A percentile compares a stretch with the other conserved stretches of the same genome.
Evolutionary conservation across 306 rosid species (phyloP).

Genomic region (Quercus suber): DNA sequence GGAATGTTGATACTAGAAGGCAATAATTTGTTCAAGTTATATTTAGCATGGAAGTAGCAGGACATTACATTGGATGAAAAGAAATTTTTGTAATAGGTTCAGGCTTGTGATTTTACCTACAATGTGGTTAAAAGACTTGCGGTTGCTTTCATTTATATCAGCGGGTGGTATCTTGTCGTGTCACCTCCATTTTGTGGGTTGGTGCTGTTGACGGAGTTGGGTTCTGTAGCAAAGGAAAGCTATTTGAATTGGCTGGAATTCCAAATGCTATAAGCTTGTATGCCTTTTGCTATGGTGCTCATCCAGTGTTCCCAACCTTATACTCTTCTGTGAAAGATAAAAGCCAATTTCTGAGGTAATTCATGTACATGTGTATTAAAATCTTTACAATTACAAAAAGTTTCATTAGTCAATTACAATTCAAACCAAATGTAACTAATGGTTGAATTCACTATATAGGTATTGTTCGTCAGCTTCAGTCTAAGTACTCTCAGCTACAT

Average conservation of each 20-base stretch:
- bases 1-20: conserved; percentile 10
- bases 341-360: conserved; percentile 3
- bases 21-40: conserved; percentile 6
- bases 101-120: conserved; percentile 7
- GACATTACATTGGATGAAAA: not conserved
- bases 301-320: not conserved
- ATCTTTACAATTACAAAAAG: no score
- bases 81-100: not conserved
- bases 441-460: not conserved
- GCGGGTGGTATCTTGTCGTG: not conserved
- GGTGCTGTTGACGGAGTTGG: conserved; percentile 12
- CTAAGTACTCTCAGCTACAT: conserved; percentile 3
- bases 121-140: conserved; percentile 11
- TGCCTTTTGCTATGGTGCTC: conserved; percentile 19
- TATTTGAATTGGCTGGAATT: conserved; percentile 1
- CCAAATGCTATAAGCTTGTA: conserved; percentile 7
- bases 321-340: conserved; percentile 11
- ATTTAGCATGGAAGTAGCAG: not conserved
- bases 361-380: not conserved
- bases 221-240: not conserved
- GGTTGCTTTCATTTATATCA: conserved; percentile 10
- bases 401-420: no score
- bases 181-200: conserved; percentile 1
- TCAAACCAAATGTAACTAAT: no score
- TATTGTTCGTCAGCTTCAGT: not conserved